Conservation (phyloP, 2,329 filamentous ascomycete genomes). For the Rhinocladiella mackenziei region DNA sequence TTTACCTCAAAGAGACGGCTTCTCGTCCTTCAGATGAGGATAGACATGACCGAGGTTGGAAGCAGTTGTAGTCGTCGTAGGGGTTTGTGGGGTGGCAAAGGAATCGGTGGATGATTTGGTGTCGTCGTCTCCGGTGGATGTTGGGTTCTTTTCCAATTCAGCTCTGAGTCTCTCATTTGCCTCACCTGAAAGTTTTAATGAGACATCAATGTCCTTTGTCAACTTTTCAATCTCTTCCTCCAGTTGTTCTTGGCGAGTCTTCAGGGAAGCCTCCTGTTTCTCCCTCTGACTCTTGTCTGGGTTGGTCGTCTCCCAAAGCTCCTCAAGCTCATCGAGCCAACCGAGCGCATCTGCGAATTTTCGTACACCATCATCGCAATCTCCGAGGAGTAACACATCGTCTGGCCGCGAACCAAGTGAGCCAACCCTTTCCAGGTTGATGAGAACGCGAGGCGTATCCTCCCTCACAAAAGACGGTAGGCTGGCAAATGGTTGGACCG, state of each 20-base stretch:
- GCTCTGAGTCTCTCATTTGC: constrained; percentile 37
- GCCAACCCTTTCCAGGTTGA: constrained; percentile 83
- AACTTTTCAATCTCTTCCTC: constrained; percentile 57
- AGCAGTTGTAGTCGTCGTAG: constrained; percentile 7
- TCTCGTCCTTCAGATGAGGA: constrained; percentile 27
- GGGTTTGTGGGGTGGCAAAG: constrained; percentile 4
- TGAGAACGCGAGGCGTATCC: constrained; percentile 69
- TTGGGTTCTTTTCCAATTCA: constrained; percentile 31
- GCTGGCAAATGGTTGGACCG: constrained; percentile 82
- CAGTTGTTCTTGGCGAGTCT: constrained; percentile 53
- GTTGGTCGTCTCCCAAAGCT: constrained; percentile 65
- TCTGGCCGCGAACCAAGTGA: constrained; percentile 71
- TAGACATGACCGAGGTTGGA: constrained; percentile 25
- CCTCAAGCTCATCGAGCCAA: constrained; percentile 80
- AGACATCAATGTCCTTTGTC: constrained; percentile 56
- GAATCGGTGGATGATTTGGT: neutral
- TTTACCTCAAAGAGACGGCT: constrained; percentile 23
- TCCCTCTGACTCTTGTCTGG: constrained; percentile 56
- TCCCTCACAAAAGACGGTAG: constrained; percentile 63
- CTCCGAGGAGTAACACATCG: constrained; percentile 77
- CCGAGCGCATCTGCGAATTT: constrained; percentile 74
- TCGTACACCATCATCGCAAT: constrained; percentile 78
- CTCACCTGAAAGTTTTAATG: constrained; percentile 45
- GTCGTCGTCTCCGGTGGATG: too few relatives aligned
- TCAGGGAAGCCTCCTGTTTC: constrained; percentile 36